Conservation (phyloP, 176 grass and related monocot genomes). For the Triticum urartu region DNA sequence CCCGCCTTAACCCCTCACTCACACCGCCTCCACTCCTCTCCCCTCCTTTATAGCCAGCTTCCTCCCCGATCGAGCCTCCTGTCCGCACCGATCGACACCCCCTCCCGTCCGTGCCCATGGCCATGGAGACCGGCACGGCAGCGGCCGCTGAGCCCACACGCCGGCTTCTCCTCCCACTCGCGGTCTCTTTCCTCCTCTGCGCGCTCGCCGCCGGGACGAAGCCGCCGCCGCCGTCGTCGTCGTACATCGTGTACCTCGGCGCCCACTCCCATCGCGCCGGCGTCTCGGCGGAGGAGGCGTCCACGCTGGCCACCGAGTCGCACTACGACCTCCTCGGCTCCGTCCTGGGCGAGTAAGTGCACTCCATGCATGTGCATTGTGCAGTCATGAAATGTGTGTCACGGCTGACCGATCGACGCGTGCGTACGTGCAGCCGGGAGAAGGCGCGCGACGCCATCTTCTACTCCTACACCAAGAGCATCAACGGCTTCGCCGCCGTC, state of each 20-base stretch:
- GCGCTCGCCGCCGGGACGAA: neutral
- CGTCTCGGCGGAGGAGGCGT: slow-evolving; percentile 22
- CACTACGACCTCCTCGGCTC: slow-evolving; percentile 67
- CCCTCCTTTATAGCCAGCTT: slow-evolving; percentile 27
- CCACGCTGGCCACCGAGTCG: slow-evolving; percentile 22
- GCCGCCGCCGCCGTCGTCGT: slow-evolving; percentile 35
- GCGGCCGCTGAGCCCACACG: neutral
- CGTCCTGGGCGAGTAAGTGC: slow-evolving; percentile 56
- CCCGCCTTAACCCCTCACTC: neutral
- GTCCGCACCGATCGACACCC: neutral
- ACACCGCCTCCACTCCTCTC: neutral
- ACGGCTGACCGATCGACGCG: neutral
- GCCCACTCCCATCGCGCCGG: slow-evolving; percentile 23
- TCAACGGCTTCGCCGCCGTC: slow-evolving; percentile 81
- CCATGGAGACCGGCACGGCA: neutral
- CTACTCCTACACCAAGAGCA: slow-evolving; percentile 79
- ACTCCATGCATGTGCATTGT: neutral
- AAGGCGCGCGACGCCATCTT: slow-evolving; percentile 56
- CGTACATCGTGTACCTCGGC: slow-evolving; percentile 87
- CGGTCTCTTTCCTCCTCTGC: neutral
- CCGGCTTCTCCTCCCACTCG: slow-evolving; percentile 8
- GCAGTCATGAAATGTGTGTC: neutral
- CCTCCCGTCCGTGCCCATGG: neutral
- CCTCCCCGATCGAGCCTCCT: neutral
- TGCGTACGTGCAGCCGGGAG: slow-evolving; percentile 33